Percentiles rank a stretch among this genome's conserved stretches.
phyloP scores from a whole-genome alignment of 2,329 filamentous ascomycete species.

The Paradendryphiella salina region DNA sequence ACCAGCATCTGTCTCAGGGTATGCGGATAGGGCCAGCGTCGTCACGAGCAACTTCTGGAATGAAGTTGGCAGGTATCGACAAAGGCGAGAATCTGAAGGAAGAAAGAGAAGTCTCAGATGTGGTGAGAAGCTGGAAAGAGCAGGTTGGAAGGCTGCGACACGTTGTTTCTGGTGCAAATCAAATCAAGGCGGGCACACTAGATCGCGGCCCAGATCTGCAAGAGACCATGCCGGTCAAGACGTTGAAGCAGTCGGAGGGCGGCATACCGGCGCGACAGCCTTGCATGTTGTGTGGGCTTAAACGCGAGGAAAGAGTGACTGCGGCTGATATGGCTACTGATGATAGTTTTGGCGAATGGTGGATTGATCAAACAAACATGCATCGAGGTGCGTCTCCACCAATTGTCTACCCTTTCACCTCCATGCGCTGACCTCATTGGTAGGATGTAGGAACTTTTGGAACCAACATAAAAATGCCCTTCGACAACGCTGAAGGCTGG shows the following conservation, averaged over 20 bases:
- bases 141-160: constrained; percentile 75
- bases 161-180: constrained; percentile 68
- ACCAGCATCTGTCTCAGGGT: constrained; percentile 78
- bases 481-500: constrained; percentile 61
- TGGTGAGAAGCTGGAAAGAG: constrained; percentile 73
- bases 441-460: constrained; percentile 84
- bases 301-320: constrained; percentile 78
- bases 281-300: constrained; percentile 85
- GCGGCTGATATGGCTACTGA: constrained; percentile 77
- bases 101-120: constrained; percentile 80
- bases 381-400: constrained; percentile 62
- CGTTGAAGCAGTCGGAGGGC: constrained; percentile 63
- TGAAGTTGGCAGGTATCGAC: constrained; percentile 89
- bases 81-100: constrained; percentile 80
- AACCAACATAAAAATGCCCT: constrained; percentile 71
- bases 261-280: constrained; percentile 72
- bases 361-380: constrained; percentile 69
- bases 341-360: constrained; percentile 96
- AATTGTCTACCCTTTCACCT: not conserved
- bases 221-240: constrained; percentile 69
- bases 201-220: constrained; percentile 68
- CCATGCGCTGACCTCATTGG: constrained; percentile 35
- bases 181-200: constrained; percentile 47
- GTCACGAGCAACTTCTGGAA: constrained; percentile 69
- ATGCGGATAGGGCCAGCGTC: constrained; percentile 82